These are phyloP conservation scores for Castanea mollissima DNA, from an alignment of 306 rosid species.

Conservation along the genomic window DNA sequence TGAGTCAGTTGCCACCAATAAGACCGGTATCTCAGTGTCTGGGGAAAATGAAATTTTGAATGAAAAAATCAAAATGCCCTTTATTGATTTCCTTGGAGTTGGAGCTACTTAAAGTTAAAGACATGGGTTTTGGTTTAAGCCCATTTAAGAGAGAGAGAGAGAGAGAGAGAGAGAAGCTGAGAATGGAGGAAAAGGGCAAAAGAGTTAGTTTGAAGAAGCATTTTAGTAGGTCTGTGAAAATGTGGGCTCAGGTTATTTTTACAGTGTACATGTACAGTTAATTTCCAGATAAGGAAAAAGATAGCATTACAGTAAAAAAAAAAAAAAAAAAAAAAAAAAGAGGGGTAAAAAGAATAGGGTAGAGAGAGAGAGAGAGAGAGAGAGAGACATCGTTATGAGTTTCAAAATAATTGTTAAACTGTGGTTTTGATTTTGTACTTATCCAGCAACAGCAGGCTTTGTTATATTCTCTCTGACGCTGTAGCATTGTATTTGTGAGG, in stretches of 20 bases:
- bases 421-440: constrained; percentile 33
- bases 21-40: constrained; percentile 40
- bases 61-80: constrained; percentile 32
- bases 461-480: constrained; percentile 1
- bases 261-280: constrained; percentile 51
- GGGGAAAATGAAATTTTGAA: constrained; percentile 35
- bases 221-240: constrained; percentile 6
- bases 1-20: constrained; percentile 63
- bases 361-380: neutral
- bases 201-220: constrained; percentile 19
- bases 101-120: constrained; percentile 45
- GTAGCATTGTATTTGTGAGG: constrained; percentile 40
- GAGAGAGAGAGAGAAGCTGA: neutral
- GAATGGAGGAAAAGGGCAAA: constrained; percentile 2
- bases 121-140: neutral
- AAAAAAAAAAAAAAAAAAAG: too few species aligned
- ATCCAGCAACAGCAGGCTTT: constrained; percentile 11
- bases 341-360: neutral
- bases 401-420: constrained; percentile 20
- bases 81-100: constrained; percentile 94
- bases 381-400: constrained; percentile 16
- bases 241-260: constrained; percentile 29
- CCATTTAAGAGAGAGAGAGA: neutral
- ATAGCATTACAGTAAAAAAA: constrained; percentile 16
- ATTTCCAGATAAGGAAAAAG: constrained; percentile 41